Percentiles rank a stretch among this genome's conserved stretches.
Conservation (phyloP, 495 filamentous ascomycete species). For the Penicillium herquei region DNA sequence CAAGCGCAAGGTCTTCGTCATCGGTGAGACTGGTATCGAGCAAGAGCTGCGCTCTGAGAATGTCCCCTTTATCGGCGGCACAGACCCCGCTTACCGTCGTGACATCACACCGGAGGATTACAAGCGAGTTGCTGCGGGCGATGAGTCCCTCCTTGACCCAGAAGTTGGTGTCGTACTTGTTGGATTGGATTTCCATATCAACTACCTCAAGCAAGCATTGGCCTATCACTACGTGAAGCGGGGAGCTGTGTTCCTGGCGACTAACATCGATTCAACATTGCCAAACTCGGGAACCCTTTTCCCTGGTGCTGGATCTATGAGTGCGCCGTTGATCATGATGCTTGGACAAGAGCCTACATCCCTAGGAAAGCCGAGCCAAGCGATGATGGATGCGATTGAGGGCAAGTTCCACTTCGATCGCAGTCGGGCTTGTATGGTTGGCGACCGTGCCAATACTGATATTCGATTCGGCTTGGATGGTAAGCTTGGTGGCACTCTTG, state of each 20-base stretch:
- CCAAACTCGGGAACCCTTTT: constrained; percentile 79
- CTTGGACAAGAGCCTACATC: constrained; percentile 63
- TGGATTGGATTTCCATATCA: constrained; percentile 89
- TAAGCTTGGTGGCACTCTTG: constrained; percentile 83
- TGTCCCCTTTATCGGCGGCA: constrained; percentile 82
- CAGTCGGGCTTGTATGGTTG: constrained; percentile 88
- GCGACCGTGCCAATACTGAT: constrained; percentile 91
- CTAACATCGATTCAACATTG: constrained; percentile 86
- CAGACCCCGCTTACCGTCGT: constrained; percentile 73
- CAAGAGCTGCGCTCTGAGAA: constrained; percentile 76
- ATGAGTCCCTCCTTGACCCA: constrained; percentile 67
- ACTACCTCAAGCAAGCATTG: constrained; percentile 84
- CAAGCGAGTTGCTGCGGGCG: constrained; percentile 66
- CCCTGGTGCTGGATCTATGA: constrained; percentile 84
- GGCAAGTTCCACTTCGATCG: constrained; percentile 90
- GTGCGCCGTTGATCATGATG: constrained; percentile 77
- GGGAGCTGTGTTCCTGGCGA: constrained; percentile 89
- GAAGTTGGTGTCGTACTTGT: constrained; percentile 87
- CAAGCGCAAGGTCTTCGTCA: constrained; percentile 88
- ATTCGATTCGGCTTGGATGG: constrained; percentile 95
- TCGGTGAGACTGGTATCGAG: constrained; percentile 91
- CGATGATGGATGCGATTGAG: constrained; percentile 99
- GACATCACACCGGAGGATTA: constrained; percentile 80
- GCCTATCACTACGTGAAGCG: constrained; percentile 81
- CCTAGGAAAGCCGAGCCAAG: constrained; percentile 92